These are phyloP conservation scores for Ottelia alismoides DNA, from an alignment of 106 monocot genomes.

Conservation along the genomic window DNA sequence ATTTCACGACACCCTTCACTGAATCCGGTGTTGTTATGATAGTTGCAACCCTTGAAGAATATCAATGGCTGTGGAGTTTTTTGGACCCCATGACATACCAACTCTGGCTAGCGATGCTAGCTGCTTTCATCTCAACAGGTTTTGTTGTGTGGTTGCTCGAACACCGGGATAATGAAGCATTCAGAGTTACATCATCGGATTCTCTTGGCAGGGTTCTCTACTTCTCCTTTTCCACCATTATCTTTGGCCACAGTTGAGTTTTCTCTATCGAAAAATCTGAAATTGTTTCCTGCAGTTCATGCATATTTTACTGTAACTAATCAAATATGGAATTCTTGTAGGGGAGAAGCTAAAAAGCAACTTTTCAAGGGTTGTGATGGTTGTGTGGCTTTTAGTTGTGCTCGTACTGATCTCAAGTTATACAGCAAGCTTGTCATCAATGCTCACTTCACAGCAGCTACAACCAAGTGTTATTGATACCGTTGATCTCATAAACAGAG, in stretches of 20 bases:
- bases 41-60: not conserved
- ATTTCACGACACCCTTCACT: conserved; percentile 6
- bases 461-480: conserved; percentile 19
- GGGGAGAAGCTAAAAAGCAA: conserved; percentile 17
- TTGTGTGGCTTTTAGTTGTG: conserved; percentile 34
- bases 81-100: conserved; percentile 1
- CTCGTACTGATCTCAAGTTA: conserved; percentile 26
- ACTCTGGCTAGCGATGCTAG: conserved; percentile 1
- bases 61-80: not conserved
- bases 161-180: not conserved
- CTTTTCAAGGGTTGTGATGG: conserved; percentile 17
- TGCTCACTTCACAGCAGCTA: conserved; percentile 15
- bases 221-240: conserved; percentile 4
- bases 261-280: too few species aligned
- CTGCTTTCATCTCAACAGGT: not conserved
- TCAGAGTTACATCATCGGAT: not conserved
- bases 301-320: too few species aligned
- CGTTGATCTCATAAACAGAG: conserved; percentile 11
- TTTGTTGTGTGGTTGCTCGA: conserved; percentile 1
- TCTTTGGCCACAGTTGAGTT: conserved; percentile 5
- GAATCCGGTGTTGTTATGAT: conserved; percentile 5
- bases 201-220: not conserved
- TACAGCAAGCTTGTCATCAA: too few species aligned
- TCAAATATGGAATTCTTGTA: conserved; percentile 5
- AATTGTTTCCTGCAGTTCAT: too few species aligned